Evolutionary conservation across 169 alveolate genomes (phyloP), one percentile per base, ranked within the genome.

Genomic region (Toxoplasma gondii): DNA sequence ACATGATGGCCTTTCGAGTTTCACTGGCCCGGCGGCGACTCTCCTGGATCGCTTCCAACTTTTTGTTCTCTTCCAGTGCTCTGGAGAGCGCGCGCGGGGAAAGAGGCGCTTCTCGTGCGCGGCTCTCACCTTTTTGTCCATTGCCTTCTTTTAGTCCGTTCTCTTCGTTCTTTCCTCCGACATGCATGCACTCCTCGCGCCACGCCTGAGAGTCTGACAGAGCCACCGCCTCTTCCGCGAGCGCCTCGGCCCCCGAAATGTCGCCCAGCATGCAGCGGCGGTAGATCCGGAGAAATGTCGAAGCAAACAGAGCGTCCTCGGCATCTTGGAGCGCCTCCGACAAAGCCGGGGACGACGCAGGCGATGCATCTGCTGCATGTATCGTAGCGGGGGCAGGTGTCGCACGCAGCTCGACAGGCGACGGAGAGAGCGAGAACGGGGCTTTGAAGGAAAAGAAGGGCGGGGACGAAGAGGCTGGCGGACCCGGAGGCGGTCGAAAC

Each of bases 201-300:
- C 86, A 9, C 29, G 9, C 27, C 49, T 1, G n/a, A 4, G 49
- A 9, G 22, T 19, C 10, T 7, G 39, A 41, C 44, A 78, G n/a
- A 12, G 39, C 86, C 22, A n/a, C 86, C 45, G 49, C 39, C 10
- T n/a, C n/a, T 24, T n/a, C 39, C 44, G 86, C 86, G 12, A 38
- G 27, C 27, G 39, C 43, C n/a, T 78, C 45, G 27, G 86, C 86
- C 27, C 86, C 86, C 4, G 44, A 7, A 16, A 78, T 19, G 86
- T 78, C 86, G 44, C 86, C 86, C 10, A 4, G 86, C 39, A 38
- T 17, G 24, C 86, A 78, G 10, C 39, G 39, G 45, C 10, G 49
- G 43, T 78, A 78, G 16, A 78, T 78, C 22, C 86, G 39, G 49
- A 78, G 86, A n/a, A 78, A 78, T 1, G 86, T 19, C 86, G 86